Evolutionary conservation across 768 basidiomycete species (phyloP).

Genomic region (Trichaptum fuscoviolaceum): DNA sequence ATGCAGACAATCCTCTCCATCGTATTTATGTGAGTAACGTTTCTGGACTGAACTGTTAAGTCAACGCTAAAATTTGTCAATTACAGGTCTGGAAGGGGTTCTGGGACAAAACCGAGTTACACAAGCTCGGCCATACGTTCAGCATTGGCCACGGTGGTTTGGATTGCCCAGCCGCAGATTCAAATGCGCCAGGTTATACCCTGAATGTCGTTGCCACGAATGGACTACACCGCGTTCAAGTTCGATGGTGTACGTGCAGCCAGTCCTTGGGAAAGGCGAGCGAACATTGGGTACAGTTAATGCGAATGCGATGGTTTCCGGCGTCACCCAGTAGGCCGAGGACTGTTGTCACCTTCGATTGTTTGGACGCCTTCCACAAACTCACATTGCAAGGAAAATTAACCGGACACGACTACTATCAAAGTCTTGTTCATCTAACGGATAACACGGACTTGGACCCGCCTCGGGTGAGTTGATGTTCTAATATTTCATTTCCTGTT

Average conservation of each 20-base stretch:
- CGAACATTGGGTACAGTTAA: conserved; percentile 10
- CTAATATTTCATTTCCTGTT: not conserved
- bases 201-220: conserved; percentile 17
- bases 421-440: conserved; percentile 16
- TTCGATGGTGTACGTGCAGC: conserved; percentile 28
- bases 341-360: not conserved
- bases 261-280: conserved; percentile 17
- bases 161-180: not conserved
- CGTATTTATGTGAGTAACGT: no score
- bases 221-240: conserved; percentile 21
- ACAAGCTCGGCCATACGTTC: not conserved
- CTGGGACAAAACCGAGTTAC: not conserved
- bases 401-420: conserved; percentile 29
- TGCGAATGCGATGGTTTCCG: conserved; percentile 23
- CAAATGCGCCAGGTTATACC: not conserved
- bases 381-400: conserved; percentile 28
- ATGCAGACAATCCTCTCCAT: no score
- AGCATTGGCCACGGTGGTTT: not conserved
- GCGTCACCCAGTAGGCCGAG: conserved; percentile 15
- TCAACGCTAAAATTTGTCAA: not conserved
- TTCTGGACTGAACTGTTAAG: no score
- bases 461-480: conserved; percentile 10
- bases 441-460: conserved; percentile 26
- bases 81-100: not conserved
- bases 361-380: conserved; percentile 28